Evolutionary conservation across 306 rosid genomes (phyloP).

Genomic region (Vigna trinervia): DNA sequence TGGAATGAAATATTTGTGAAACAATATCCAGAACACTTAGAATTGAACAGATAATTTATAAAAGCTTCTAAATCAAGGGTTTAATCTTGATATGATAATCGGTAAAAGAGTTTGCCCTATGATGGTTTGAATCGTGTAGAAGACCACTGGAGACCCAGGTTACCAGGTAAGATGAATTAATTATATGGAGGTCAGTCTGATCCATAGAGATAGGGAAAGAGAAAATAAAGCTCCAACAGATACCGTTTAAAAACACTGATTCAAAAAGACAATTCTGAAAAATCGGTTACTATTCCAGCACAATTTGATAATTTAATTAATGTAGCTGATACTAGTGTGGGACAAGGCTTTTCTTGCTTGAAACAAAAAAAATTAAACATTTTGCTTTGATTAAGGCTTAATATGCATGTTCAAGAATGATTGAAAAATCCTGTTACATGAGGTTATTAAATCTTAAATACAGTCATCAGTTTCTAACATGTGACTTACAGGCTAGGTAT

Average conservation of each 20-base stretch:
- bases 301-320: not conserved
- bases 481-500: not conserved
- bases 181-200: conserved; percentile 12
- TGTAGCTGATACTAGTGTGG: conserved; percentile 1
- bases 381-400: conserved; percentile 27
- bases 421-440: conserved; percentile 16
- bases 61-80: conserved; percentile 27
- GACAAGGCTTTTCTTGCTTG: not conserved
- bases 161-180: conserved; percentile 5
- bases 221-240: conserved; percentile 1
- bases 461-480: conserved; percentile 30
- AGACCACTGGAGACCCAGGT: not conserved
- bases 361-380: conserved; percentile 35
- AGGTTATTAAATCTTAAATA: conserved; percentile 15
- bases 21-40: conserved; percentile 18
- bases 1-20: conserved; percentile 39
- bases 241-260: not conserved
- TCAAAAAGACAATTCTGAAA: conserved; percentile 15
- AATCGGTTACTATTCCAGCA: not conserved
- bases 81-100: conserved; percentile 31
- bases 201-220: not conserved
- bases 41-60: conserved; percentile 31
- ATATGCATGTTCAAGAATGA: conserved; percentile 16
- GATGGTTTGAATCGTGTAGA: conserved; percentile 31
- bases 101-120: conserved; percentile 2